Evolutionary conservation across 2,329 filamentous ascomycete species (phyloP).

Genomic region (Botrytis pseudocinerea): DNA sequence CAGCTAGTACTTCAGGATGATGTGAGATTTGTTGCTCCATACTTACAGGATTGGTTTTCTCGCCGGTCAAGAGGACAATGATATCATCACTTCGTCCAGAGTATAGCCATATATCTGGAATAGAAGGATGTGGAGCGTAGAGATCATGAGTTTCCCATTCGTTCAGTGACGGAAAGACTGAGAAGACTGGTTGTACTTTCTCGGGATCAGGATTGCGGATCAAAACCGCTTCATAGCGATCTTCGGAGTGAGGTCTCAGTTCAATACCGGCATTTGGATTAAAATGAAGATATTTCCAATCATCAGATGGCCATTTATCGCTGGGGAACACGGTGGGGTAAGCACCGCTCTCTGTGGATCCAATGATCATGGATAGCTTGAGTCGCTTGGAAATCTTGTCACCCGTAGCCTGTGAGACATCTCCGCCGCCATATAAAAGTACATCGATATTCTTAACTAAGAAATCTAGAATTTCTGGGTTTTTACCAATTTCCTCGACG

Average conservation of each 20-base stretch:
- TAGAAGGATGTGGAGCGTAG: conserved; percentile 42
- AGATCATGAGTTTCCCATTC: conserved; percentile 44
- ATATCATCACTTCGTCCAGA: conserved; percentile 45
- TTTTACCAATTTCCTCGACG: no score
- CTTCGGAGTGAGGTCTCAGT: neutral
- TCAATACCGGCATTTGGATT: neutral
- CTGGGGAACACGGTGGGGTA: neutral
- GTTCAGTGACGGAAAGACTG: conserved; percentile 41
- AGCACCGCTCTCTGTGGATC: no score
- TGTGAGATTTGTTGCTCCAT: conserved; percentile 42
- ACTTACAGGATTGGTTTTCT: conserved; percentile 46
- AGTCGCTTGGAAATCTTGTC: no score
- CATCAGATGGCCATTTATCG: neutral
- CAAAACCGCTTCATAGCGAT: conserved; percentile 35
- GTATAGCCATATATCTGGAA: conserved; percentile 41
- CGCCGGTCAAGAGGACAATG: conserved; percentile 46
- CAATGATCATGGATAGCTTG: no score
- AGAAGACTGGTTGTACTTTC: conserved; percentile 38
- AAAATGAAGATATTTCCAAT: conserved; percentile 10
- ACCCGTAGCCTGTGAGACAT: no score
- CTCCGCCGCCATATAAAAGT: no score
- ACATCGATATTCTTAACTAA: no score
- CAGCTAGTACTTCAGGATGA: conserved; percentile 40
- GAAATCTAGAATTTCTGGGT: no score
- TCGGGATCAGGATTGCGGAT: neutral